These are phyloP conservation scores for Neostapfia colusana DNA, from an alignment of 176 grass and related monocot species.

Conservation along the genomic window DNA sequence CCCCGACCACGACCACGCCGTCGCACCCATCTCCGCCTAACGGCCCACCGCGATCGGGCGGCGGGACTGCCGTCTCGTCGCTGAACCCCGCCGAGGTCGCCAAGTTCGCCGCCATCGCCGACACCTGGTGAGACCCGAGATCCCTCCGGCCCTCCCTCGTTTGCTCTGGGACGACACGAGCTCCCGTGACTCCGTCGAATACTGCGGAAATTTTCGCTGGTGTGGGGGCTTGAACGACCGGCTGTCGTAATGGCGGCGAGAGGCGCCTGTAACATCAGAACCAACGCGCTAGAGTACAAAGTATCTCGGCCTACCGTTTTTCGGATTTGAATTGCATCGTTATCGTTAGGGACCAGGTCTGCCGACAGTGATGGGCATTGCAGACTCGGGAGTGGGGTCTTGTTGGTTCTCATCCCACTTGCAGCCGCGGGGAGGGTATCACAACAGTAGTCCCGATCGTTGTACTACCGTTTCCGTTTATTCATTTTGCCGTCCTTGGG, in stretches of 20 bases:
- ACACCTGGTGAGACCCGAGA: slow-evolving; percentile 71
- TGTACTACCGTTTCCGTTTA: background rate
- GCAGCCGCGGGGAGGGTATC: background rate
- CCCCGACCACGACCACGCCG: background rate
- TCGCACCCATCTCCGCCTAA: slow-evolving; percentile 32
- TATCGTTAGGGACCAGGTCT: background rate
- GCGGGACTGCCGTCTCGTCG: slow-evolving; percentile 44
- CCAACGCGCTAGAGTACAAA: background rate
- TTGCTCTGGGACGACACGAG: background rate
- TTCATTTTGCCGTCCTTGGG: background rate
- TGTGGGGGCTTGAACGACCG: background rate
- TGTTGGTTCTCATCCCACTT: background rate
- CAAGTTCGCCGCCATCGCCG: slow-evolving; percentile 76
- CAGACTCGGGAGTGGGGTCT: background rate
- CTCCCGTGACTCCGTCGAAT: background rate
- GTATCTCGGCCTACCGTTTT: background rate
- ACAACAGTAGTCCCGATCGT: background rate
- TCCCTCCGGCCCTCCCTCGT: background rate
- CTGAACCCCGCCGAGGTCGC: slow-evolving; percentile 69
- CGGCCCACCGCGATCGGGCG: background rate
- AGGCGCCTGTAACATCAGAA: background rate
- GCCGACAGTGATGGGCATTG: background rate
- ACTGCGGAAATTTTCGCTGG: background rate
- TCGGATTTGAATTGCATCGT: background rate
- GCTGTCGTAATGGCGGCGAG: background rate